Evolutionary conservation across 495 filamentous ascomycete genomes (phyloP), one percentile per base, ranked within the genome.

Genomic region (Annulohypoxylon maeteangense): DNA sequence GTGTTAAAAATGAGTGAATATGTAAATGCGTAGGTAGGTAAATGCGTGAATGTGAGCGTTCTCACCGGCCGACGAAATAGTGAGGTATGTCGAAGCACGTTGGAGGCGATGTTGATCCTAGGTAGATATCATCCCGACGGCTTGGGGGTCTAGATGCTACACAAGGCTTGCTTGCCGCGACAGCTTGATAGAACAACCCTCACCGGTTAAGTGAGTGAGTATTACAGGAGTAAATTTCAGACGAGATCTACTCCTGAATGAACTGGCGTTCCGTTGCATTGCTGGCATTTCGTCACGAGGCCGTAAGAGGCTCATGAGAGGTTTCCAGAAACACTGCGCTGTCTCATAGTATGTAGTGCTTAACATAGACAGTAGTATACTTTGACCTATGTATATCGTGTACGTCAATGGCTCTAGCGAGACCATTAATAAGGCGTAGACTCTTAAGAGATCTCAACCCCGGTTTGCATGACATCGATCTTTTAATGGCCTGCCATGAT

Each of bases 401-500:
- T 63, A 62, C 36, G 66, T 67, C 61, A 74, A 63, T 50, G 36
- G 16, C 32, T 29, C 47, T 16, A 47, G 59, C 50, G 62, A 70
- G 67, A 54, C 44, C 61, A 54, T 61, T 51, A 62, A 57, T 51
- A 62, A 57, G 62, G 62, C 70, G 66, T 58, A 69, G n/a, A n/a
- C n/a, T n/a, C n/a, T n/a, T n/a, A n/a, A n/a, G 62, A 73, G 60
- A 69, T 62, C 65, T 40, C 14, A 40, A 69, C 65, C 62, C 56
- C 25, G 55, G 61, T 61, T 73, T 73, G 70, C 70, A 73, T 73
- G 65, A 73, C 55, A 73, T 68, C 56, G 70, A 73, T 73, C 65
- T 73, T 61, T 69, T 42, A 61, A 61, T 62, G 65, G 57, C 38
- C 61, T 68, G 56, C 70, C 56, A 62, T 73, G 65, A 73, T 68